Base-by-base conservation (phyloP, 345 rosid species). In the Sisymbrium irio region DNA sequence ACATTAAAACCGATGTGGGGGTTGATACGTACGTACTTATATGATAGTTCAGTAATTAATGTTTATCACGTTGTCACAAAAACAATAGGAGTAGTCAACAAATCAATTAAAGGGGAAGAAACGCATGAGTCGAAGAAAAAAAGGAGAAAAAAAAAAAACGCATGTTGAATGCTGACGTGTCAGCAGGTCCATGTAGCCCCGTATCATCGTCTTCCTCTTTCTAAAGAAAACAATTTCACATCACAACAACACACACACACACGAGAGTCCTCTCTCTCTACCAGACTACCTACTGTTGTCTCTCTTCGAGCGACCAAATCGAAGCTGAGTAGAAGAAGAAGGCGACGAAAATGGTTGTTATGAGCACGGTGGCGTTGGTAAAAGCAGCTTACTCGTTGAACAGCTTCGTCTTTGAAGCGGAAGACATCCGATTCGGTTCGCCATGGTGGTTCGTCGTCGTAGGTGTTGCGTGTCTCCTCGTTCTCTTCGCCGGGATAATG, bases 401-500 rank as follows among this genome's bases (percentile, higher is more conserved):
- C 60, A 76, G 72, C 73, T 72, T 89, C 74, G 82, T 85, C 0
- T 82, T 83, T 28, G 85, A 77, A 35, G 69, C 90, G 1, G 90
- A 89, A 18, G 92, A 87, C 62, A 80, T 89, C 70, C 50, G 73
- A 58, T 84, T 89, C 77, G 88, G 83, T 13, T 82, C 76, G 5
- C 63, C 77, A 6, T 78, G 84, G 86, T 89, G 92, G 92, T 89
- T 82, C 68, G 83, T 78, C 45, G 84, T 81, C 73, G 87, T 85
- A 19, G 90, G 88, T 9, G 71, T 87, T 4, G 88, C 95, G 10
- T 89, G 91, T 82, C 3, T 87, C 15, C 88, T 89, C 8, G 95
- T 89, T 3, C 85, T 89, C 25, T 89, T 89, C 72, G 95, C 92
- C 17, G 95, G 95, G 0, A 87, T 89, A 45, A 87, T 87, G 95